phyloP scores from a whole-genome alignment of 331 rosid genomes.

The Malus hybrid region DNA sequence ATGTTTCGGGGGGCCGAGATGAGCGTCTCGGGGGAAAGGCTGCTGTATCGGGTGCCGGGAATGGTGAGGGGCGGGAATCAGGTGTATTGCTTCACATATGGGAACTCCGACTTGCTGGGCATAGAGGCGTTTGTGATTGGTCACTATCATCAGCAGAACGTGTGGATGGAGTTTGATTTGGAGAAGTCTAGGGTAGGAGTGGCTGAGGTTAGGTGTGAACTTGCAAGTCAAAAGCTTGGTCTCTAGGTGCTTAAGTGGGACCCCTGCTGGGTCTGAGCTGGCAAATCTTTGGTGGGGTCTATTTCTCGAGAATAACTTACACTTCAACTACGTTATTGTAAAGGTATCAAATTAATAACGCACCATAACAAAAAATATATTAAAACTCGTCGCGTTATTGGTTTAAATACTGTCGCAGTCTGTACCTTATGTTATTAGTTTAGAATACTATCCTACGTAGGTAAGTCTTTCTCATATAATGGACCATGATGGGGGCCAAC shows the following conservation, averaged over 20 bases:
- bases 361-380: no score
- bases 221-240: constrained; percentile 45
- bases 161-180: constrained; percentile 85
- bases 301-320: background rate
- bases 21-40: constrained; percentile 42
- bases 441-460: no score
- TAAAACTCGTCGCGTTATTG: no score
- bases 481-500: background rate
- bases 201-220: constrained; percentile 40
- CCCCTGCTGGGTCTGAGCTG: background rate
- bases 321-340: no score
- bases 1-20: constrained; percentile 67
- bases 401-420: rapidly evolving
- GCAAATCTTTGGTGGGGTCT: background rate
- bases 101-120: constrained; percentile 65
- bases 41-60: constrained; percentile 48
- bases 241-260: constrained; percentile 1
- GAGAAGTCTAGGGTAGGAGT: constrained; percentile 62
- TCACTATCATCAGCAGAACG: constrained; percentile 70
- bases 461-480: no score
- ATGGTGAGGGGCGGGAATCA: constrained; percentile 39
- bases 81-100: constrained; percentile 71
- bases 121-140: constrained; percentile 67
- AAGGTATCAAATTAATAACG: no score
- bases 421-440: no score